A percentile compares a stretch with the other conserved stretches of the same genome.
Conservation (phyloP, 2,329 filamentous ascomycete species). For the Beauveria australis region DNA sequence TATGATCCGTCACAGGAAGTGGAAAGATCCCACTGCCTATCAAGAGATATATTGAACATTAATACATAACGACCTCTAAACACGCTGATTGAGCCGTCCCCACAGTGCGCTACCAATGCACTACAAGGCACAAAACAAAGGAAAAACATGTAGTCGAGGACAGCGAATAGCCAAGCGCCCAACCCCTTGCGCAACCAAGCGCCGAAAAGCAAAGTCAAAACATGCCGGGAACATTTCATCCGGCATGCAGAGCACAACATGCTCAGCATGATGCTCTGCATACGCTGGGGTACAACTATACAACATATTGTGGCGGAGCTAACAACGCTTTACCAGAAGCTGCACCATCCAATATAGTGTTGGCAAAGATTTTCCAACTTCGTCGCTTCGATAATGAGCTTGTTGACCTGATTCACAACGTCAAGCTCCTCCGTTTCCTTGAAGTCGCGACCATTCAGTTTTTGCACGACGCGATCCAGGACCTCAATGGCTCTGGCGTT, state of each 20-base stretch:
- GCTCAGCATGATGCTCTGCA: background rate
- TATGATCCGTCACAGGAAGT: background rate
- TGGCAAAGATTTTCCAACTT: slow-evolving; percentile 97
- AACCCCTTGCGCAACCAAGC: background rate
- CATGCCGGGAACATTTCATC: no score
- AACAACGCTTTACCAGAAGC: slow-evolving; percentile 65
- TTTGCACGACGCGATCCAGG: slow-evolving; percentile 84
- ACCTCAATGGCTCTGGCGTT: slow-evolving; percentile 92
- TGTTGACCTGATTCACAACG: slow-evolving; percentile 83
- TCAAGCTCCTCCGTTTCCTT: slow-evolving; percentile 76
- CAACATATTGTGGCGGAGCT: background rate
- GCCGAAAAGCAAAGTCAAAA: background rate
- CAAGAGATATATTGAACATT: background rate
- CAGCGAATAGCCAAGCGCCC: background rate
- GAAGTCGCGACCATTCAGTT: slow-evolving; percentile 90
- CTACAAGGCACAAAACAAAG: background rate
- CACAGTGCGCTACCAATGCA: background rate
- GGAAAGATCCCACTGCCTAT: background rate
- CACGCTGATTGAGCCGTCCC: background rate
- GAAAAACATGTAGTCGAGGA: background rate
- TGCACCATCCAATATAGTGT: slow-evolving; percentile 98
- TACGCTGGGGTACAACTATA: background rate
- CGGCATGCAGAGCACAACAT: no score
- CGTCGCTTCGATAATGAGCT: slow-evolving; percentile 88
- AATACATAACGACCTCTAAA: background rate